A percentile compares a stretch with the other conserved stretches of the same genome.
Conservation (phyloP, 768 basidiomycete species). For the Russula virescens region DNA sequence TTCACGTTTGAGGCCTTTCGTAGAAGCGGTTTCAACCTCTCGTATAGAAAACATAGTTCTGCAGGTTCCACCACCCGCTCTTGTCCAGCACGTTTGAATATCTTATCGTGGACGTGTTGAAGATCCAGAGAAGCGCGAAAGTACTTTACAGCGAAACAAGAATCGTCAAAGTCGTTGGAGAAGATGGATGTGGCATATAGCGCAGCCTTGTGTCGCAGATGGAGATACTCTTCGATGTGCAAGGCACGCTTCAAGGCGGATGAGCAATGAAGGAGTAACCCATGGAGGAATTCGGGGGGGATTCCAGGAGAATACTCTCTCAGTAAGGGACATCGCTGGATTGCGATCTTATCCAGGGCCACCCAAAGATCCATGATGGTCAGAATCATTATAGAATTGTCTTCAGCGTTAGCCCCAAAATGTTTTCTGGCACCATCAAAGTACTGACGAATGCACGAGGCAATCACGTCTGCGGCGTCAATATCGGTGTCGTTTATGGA, state of each 20-base stretch:
- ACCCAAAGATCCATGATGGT: constrained; percentile 47
- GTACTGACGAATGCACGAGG: constrained; percentile 16
- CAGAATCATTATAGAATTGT: constrained; percentile 38
- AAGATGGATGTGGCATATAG: not conserved
- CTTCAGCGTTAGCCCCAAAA: constrained; percentile 16
- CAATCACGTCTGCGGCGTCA: not conserved
- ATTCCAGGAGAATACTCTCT: constrained; percentile 43
- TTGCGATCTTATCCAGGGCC: constrained; percentile 37
- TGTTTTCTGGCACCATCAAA: not conserved
- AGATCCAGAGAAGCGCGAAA: not conserved
- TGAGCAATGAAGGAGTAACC: constrained; percentile 37
- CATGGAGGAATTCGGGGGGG: constrained; percentile 33
- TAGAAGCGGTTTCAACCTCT: not conserved
- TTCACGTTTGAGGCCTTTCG: not conserved
- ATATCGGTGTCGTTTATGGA: not conserved
- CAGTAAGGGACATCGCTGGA: constrained; percentile 36
- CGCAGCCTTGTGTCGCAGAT: not conserved
- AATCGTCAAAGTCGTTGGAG: not conserved
- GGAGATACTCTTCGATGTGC: constrained; percentile 13
- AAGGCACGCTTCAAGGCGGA: not conserved
- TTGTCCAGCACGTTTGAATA: not conserved
- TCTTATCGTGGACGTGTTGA: not conserved
- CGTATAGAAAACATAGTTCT: not conserved
- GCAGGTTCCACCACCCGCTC: not conserved
- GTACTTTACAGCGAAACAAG: constrained; percentile 12